phyloP scores from a whole-genome alignment of 2,329 filamentous ascomycete genomes.

The Pseudogymnoascus destructans region DNA sequence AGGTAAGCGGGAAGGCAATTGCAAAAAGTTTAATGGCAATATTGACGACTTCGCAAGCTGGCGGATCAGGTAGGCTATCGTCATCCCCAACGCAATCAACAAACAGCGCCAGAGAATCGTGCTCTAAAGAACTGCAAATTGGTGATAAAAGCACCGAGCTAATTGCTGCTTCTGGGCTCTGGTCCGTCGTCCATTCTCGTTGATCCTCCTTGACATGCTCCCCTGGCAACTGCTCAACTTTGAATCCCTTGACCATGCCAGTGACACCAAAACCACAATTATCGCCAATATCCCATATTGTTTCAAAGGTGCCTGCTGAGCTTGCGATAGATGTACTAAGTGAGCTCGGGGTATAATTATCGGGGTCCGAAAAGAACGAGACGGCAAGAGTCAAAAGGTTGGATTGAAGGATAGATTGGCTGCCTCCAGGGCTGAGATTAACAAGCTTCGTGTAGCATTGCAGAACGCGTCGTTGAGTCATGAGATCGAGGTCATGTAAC shows the following conservation, averaged over 20 bases:
- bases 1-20: slow-evolving; percentile 77
- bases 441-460: slow-evolving; percentile 92
- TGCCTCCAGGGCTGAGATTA: slow-evolving; percentile 74
- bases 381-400: slow-evolving; percentile 84
- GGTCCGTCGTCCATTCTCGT: slow-evolving; percentile 38
- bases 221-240: slow-evolving; percentile 55
- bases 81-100: slow-evolving; percentile 36
- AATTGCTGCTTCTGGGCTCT: slow-evolving; percentile 50
- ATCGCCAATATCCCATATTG: slow-evolving; percentile 87
- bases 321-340: slow-evolving; percentile 85
- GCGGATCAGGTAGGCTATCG: slow-evolving; percentile 52
- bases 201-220: slow-evolving; percentile 44
- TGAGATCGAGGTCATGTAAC: slow-evolving; percentile 77
- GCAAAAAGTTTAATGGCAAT: slow-evolving; percentile 88
- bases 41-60: slow-evolving; percentile 87
- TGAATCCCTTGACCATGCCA: slow-evolving; percentile 67
- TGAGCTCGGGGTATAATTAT: slow-evolving; percentile 73
- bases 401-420: slow-evolving; percentile 77
- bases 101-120: slow-evolving; percentile 78
- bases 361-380: slow-evolving; percentile 83
- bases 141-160: slow-evolving; percentile 52
- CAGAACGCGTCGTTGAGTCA: slow-evolving; percentile 84
- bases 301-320: slow-evolving; percentile 80
- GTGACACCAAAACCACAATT: slow-evolving; percentile 93
- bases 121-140: slow-evolving; percentile 71